Percentiles rank a stretch among this genome's conserved stretches.
Evolutionary conservation across 1,284 basidiomycete species (phyloP).

Genomic region (Marasmius tenuissimus): DNA sequence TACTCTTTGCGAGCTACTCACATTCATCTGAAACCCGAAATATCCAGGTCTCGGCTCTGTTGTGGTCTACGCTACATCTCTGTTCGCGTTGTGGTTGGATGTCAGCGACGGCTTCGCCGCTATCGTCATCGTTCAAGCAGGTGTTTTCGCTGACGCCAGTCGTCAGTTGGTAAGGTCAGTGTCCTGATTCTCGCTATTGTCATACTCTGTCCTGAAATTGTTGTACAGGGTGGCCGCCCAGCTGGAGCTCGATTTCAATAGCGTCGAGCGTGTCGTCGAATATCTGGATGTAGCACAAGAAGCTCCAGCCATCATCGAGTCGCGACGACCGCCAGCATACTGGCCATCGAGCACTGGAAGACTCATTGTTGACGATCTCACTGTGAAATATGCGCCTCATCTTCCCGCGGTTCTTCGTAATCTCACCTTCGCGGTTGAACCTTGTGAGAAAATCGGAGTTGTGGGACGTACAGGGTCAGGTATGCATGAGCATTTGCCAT

Average conservation of each 20-base stretch:
- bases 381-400: constrained; percentile 73
- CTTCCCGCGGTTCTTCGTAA: constrained; percentile 71
- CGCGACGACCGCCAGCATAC: constrained; percentile 65
- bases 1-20: background rate
- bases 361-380: constrained; percentile 61
- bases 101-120: constrained; percentile 75
- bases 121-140: constrained; percentile 77
- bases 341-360: constrained; percentile 71
- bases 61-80: constrained; percentile 72
- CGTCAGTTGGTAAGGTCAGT: constrained; percentile 60
- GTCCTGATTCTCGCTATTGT: background rate
- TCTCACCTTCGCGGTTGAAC: constrained; percentile 67
- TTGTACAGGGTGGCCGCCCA: constrained; percentile 56
- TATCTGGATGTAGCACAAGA: constrained; percentile 81
- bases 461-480: constrained; percentile 70
- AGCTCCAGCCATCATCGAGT: constrained; percentile 63
- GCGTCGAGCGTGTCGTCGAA: constrained; percentile 82
- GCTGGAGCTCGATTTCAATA: constrained; percentile 74
- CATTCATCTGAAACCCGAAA: background rate
- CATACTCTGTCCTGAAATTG: background rate
- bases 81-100: constrained; percentile 68
- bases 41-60: constrained; percentile 67
- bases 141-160: constrained; percentile 68
- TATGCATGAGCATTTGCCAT: constrained; percentile 22
- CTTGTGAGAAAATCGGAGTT: constrained; percentile 78